Conservation (phyloP, 352 stramenopile genomes). For the Phytopythium vexans region DNA sequence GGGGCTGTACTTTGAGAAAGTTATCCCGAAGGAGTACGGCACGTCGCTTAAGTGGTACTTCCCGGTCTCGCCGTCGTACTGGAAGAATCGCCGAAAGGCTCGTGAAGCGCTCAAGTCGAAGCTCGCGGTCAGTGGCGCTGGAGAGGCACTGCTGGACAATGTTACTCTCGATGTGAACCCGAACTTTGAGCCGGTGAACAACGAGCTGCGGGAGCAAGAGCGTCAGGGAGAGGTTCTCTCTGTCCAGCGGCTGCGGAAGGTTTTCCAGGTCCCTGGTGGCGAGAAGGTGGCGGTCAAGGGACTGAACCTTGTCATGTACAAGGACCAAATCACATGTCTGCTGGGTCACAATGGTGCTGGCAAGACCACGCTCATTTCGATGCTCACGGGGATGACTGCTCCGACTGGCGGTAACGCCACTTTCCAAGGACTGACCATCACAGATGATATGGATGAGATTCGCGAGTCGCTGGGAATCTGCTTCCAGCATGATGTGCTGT, state of each 20-base stretch:
- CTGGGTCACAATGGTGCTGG: slow-evolving; percentile 78
- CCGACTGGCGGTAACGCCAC: slow-evolving; percentile 59
- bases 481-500: no score
- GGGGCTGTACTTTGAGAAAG: slow-evolving; percentile 90
- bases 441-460: slow-evolving; percentile 61
- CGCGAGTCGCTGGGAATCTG: no score
- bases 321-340: slow-evolving; percentile 68
- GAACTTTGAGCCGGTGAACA: slow-evolving; percentile 37
- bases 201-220: slow-evolving; percentile 47
- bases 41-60: slow-evolving; percentile 92
- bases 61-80: slow-evolving; percentile 82
- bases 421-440: slow-evolving; percentile 30
- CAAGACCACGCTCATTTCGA: no score
- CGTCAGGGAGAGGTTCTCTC: slow-evolving; percentile 37
- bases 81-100: slow-evolving; percentile 28
- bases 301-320: slow-evolving; percentile 79
- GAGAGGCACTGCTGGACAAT: slow-evolving; percentile 15
- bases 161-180: slow-evolving; percentile 39
- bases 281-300: slow-evolving; percentile 86
- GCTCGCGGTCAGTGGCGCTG: slow-evolving; percentile 4
- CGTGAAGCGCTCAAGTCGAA: slow-evolving; percentile 5
- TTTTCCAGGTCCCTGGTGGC: slow-evolving; percentile 75
- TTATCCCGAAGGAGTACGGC: slow-evolving; percentile 91
- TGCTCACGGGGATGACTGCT: slow-evolving; percentile 57
- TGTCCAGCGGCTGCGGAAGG: slow-evolving; percentile 64